phyloP scores from a whole-genome alignment of 495 filamentous ascomycete species.

The Penicillium odoratum region DNA sequence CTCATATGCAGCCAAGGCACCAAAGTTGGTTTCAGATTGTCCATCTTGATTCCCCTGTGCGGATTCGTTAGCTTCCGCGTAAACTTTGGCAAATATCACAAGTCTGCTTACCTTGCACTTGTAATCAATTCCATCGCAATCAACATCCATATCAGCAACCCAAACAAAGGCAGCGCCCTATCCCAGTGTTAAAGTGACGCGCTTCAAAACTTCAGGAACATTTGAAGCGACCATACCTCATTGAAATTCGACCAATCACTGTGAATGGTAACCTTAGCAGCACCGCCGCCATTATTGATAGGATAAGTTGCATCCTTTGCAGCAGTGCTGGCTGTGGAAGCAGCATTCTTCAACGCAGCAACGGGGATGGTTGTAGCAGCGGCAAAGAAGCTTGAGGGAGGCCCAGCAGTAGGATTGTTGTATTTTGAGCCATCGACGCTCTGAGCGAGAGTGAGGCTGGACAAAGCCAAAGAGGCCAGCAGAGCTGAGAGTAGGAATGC shows the following conservation, averaged over 20 bases:
- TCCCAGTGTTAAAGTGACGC: background rate
- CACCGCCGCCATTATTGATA: constrained; percentile 19
- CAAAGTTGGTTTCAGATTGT: constrained; percentile 33
- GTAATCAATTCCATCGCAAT: constrained; percentile 40
- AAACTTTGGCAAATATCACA: background rate
- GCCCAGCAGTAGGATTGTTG: constrained; percentile 26
- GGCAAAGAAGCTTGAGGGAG: constrained; percentile 32
- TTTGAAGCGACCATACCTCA: constrained; percentile 12
- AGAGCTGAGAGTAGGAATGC: background rate
- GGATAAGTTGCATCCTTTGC: constrained; percentile 29
- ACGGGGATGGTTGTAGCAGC: constrained; percentile 29
- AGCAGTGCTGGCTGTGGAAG: constrained; percentile 23
- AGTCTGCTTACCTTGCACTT: constrained; percentile 27
- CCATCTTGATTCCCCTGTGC: constrained; percentile 38
- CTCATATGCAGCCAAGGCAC: constrained; percentile 39
- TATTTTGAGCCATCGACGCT: constrained; percentile 27
- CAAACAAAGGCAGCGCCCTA: constrained; percentile 39
- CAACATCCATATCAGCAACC: constrained; percentile 42
- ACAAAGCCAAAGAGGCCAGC: background rate
- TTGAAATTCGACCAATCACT: constrained; percentile 33
- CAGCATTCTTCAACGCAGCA: constrained; percentile 27
- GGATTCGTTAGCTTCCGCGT: background rate
- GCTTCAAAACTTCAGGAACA: background rate
- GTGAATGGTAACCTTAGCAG: constrained; percentile 30
- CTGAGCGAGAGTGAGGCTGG: constrained; percentile 18